These are phyloP conservation scores for Physcomitrellopsis africana DNA, from an alignment of 225 moss, liverwort and hornwort species.

Conservation along the genomic window DNA sequence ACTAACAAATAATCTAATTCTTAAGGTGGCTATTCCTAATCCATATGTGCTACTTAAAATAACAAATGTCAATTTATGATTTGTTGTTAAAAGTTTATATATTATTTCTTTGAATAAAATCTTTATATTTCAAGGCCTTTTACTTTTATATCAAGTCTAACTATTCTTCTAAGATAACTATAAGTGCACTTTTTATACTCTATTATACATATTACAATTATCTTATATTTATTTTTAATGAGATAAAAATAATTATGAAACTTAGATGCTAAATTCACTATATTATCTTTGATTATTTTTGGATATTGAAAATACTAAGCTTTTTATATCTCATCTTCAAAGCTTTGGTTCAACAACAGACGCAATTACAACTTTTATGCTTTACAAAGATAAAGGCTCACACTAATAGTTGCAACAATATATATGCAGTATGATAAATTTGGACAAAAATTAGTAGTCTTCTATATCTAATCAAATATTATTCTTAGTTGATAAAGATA, in stretches of 20 bases:
- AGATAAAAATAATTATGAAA: slow-evolving; percentile 6
- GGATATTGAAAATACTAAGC: slow-evolving; percentile 61
- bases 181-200: slow-evolving; percentile 14
- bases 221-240: slow-evolving; percentile 6
- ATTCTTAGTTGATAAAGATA: slow-evolving; percentile 24
- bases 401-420: slow-evolving; percentile 82
- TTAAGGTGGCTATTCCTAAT: slow-evolving; percentile 76
- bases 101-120: not conserved
- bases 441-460: slow-evolving; percentile 48
- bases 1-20: slow-evolving; percentile 43
- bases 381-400: slow-evolving; percentile 83
- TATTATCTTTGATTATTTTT: slow-evolving; percentile 27
- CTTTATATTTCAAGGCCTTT: not conserved
- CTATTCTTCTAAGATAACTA: not conserved
- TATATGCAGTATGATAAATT: slow-evolving; percentile 48
- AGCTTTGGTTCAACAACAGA: slow-evolving; percentile 61
- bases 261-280: slow-evolving; percentile 26
- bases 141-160: slow-evolving; percentile 17
- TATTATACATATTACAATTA: not conserved
- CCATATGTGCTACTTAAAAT: slow-evolving; percentile 85
- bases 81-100: slow-evolving; percentile 66
- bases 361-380: slow-evolving; percentile 80
- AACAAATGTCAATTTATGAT: slow-evolving; percentile 77
- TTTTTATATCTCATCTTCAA: slow-evolving; percentile 65
- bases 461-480: slow-evolving; percentile 45